phyloP scores from a whole-genome alignment of 495 filamentous ascomycete genomes.

The Neurospora intermedia region DNA sequence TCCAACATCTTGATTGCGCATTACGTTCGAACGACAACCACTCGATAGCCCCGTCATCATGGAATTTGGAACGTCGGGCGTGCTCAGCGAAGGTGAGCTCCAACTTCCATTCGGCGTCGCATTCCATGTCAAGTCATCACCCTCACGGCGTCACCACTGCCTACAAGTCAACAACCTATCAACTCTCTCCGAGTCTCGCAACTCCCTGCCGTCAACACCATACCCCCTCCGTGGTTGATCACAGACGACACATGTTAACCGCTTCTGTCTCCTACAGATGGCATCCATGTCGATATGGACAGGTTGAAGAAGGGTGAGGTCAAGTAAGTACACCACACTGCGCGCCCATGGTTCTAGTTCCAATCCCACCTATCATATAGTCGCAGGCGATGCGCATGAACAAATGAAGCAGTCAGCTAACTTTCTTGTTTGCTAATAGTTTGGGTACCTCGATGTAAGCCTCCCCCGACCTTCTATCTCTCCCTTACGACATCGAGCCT shows the following conservation, averaged over 20 bases:
- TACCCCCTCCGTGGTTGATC: slow-evolving; percentile 1
- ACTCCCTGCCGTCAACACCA: neutral
- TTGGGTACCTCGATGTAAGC: slow-evolving; percentile 96
- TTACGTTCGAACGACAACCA: neutral
- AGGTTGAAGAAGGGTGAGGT: slow-evolving; percentile 44
- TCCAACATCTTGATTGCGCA: neutral
- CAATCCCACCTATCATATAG: neutral
- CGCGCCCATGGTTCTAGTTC: neutral
- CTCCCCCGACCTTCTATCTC: slow-evolving; percentile 4
- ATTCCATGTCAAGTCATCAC: neutral
- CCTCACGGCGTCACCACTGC: neutral
- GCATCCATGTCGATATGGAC: slow-evolving; percentile 97
- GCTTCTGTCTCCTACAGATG: slow-evolving; percentile 51
- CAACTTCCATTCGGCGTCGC: neutral
- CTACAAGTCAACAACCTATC: neutral
- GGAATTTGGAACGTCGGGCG: slow-evolving; percentile 55
- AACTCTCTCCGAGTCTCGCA: neutral
- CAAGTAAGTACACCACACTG: slow-evolving; percentile 53
- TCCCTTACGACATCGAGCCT: neutral
- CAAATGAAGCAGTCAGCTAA: slow-evolving; percentile 7
- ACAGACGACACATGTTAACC: neutral
- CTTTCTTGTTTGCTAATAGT: slow-evolving; percentile 32
- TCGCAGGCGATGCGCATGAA: neutral
- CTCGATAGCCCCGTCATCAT: slow-evolving; percentile 19
- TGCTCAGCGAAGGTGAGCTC: slow-evolving; percentile 57